These are phyloP conservation scores for Chaetomiaceae sp. DNA, from an alignment of 2,329 filamentous ascomycete species.

Conservation along the genomic window DNA sequence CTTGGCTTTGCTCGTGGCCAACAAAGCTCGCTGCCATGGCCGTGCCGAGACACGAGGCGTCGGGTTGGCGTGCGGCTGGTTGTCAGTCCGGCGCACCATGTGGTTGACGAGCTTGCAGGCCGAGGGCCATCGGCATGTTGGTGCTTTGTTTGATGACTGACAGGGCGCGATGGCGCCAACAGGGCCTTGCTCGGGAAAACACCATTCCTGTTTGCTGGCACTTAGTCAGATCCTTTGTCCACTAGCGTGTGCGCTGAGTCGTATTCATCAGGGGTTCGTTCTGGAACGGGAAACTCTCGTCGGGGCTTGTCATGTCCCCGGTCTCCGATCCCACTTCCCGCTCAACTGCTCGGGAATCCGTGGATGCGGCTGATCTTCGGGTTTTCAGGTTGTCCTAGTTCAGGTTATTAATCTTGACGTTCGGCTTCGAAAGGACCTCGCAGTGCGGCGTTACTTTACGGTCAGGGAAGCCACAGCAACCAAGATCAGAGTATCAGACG, in stretches of 20 bases:
- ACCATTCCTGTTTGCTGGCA: background rate
- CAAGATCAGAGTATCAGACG: too few species aligned
- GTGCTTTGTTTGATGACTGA: background rate
- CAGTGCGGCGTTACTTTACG: too few species aligned
- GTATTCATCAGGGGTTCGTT: slow-evolving; percentile 12
- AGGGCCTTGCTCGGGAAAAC: background rate
- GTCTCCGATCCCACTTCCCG: background rate
- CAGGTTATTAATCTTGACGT: too few species aligned
- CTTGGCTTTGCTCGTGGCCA: slow-evolving; percentile 2
- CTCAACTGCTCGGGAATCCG: too few species aligned
- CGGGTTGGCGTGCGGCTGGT: background rate
- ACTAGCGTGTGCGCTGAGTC: slow-evolving; percentile 17
- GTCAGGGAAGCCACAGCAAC: too few species aligned
- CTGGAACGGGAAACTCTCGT: slow-evolving; percentile 1
- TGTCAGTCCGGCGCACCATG: background rate
- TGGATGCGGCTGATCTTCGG: too few species aligned
- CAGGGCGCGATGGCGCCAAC: slow-evolving; percentile 1
- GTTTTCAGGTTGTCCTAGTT: too few species aligned
- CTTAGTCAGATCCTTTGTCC: slow-evolving; percentile 20
- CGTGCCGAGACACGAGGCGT: background rate
- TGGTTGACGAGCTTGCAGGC: background rate
- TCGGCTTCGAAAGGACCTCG: too few species aligned
- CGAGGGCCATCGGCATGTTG: background rate
- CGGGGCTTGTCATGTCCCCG: background rate
- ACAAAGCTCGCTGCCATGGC: background rate